Percentiles rank a stretch among this genome's conserved stretches.
These are phyloP conservation scores for Cryptococcus sp. DNA, from an alignment of 1,284 basidiomycete genomes.

Conservation along the genomic window DNA sequence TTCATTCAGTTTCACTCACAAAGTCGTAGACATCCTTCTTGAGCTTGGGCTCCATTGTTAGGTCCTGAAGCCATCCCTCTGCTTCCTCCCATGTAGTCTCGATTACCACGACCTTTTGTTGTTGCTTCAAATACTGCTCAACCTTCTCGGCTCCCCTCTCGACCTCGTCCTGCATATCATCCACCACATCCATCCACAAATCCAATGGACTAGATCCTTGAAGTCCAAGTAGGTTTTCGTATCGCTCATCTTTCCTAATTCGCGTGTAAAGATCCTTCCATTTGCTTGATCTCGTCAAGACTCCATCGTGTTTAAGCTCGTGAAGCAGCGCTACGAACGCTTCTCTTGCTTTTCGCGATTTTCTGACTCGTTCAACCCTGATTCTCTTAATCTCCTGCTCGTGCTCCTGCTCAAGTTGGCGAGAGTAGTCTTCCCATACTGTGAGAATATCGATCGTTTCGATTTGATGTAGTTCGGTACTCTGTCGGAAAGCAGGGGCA, in stretches of 20 bases:
- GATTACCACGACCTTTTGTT: slow-evolving; percentile 47
- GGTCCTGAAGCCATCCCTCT: slow-evolving; percentile 41
- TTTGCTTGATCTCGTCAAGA: slow-evolving; percentile 74
- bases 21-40: slow-evolving; percentile 59
- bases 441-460: slow-evolving; percentile 84
- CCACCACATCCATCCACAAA: slow-evolving; percentile 91
- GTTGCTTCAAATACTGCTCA: slow-evolving; percentile 32
- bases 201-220: slow-evolving; percentile 92
- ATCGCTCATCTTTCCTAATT: slow-evolving; percentile 74
- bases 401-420: slow-evolving; percentile 78
- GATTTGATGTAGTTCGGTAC: slow-evolving; percentile 68
- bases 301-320: slow-evolving; percentile 61
- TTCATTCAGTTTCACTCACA: slow-evolving; percentile 52
- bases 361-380: slow-evolving; percentile 75
- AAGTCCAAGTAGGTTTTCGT: slow-evolving; percentile 77
- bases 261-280: slow-evolving; percentile 84
- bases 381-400: slow-evolving; percentile 73
- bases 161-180: slow-evolving; percentile 76
- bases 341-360: slow-evolving; percentile 80
- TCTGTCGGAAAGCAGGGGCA: slow-evolving; percentile 70
- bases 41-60: slow-evolving; percentile 54
- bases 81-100: slow-evolving; percentile 53
- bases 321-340: slow-evolving; percentile 76
- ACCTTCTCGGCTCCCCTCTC: slow-evolving; percentile 68
- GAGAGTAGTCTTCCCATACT: slow-evolving; percentile 86